Evolutionary conservation across 192 early-diverging fungal genomes (phyloP), one percentile per base, ranked within the genome.

Genomic region (Cetraspora pellucida): DNA sequence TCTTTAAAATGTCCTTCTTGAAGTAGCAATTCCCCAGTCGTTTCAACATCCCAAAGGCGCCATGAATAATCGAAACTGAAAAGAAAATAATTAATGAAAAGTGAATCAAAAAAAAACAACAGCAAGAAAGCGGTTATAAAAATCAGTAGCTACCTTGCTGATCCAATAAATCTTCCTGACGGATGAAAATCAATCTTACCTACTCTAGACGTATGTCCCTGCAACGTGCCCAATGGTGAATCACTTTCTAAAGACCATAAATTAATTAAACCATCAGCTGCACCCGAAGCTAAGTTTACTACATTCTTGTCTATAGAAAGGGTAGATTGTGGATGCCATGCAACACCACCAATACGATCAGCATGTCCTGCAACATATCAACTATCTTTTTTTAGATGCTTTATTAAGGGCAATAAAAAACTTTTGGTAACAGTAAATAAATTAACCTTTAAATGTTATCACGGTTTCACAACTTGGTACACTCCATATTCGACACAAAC

Each of bases 1-100:
- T 98, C 96, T 28, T 90, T 87, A 17, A 95, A 93, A 81, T 99
- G 97, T 14, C 97, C 97, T 77, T 97, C 94, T 77, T 99, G 97
- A 64, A 94, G 80, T 49, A 99, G 74, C 2, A 99, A 79, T 71
- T 96, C 95, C 44, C 86, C 73, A 50, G 86, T 82, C 0, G 90
- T 89, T 57, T 93, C 89, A 21, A 91, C 85, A 81, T 99, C 97
- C 95, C 96, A 99, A n/a, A 99, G 87, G 60, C 97, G 87, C 97
- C 97, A 99, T 17, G 95, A 94, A 47, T 88, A 89, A 78, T 99
- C 97, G 77, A 88, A 94, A 72, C 89, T 85, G 47, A 21, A 11
- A 43, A 46, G 8, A 37, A 74, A 55, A 14, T 45, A 31, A n/a
- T 52, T 59, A 50, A n/a, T 78, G 43, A 68, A 45, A 49, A 46